Conservation (phyloP, 805 yeast species). For the Ogataea haglerorum region DNA sequence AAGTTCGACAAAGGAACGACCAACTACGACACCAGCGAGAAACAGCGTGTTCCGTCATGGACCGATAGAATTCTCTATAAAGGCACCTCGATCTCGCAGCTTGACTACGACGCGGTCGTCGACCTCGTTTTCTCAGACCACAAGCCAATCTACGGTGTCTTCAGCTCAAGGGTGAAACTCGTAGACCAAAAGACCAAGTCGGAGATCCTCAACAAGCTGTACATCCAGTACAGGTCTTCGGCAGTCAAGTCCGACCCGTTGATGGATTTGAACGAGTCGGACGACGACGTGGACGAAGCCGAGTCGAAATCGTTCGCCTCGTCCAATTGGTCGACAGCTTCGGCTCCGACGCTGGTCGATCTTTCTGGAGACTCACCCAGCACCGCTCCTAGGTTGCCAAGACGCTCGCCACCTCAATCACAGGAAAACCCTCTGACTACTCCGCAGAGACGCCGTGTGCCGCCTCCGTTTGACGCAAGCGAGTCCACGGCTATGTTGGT, state of each 20-base stretch:
- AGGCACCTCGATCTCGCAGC: slow-evolving; percentile 56
- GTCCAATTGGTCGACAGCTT: slow-evolving; percentile 20
- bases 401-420: slow-evolving; percentile 13
- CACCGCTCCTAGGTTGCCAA: slow-evolving; percentile 16
- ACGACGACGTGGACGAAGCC: slow-evolving; percentile 9
- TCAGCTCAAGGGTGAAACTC: slow-evolving; percentile 59
- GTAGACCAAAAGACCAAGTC: slow-evolving; percentile 63
- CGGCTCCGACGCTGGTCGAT: slow-evolving; percentile 26
- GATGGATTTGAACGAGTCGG: slow-evolving; percentile 32
- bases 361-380: slow-evolving; percentile 7
- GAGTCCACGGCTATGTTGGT: slow-evolving; percentile 21
- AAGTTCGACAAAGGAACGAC: slow-evolving; percentile 85
- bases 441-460: slow-evolving; percentile 18
- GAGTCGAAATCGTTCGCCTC: slow-evolving; percentile 11
- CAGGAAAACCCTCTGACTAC: slow-evolving; percentile 13
- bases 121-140: slow-evolving; percentile 75
- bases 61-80: slow-evolving; percentile 80
- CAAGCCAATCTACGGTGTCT: slow-evolving; percentile 86
- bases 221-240: slow-evolving; percentile 48
- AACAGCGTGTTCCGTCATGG: slow-evolving; percentile 94
- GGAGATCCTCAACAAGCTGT: slow-evolving; percentile 53
- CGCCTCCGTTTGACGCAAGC: slow-evolving; percentile 23
- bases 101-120: slow-evolving; percentile 66
- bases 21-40: slow-evolving; percentile 83
- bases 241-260: slow-evolving; percentile 18